These are phyloP conservation scores for Scenedesmus sp. DNA, from an alignment of 163 green algal species.

Conservation along the genomic window DNA sequence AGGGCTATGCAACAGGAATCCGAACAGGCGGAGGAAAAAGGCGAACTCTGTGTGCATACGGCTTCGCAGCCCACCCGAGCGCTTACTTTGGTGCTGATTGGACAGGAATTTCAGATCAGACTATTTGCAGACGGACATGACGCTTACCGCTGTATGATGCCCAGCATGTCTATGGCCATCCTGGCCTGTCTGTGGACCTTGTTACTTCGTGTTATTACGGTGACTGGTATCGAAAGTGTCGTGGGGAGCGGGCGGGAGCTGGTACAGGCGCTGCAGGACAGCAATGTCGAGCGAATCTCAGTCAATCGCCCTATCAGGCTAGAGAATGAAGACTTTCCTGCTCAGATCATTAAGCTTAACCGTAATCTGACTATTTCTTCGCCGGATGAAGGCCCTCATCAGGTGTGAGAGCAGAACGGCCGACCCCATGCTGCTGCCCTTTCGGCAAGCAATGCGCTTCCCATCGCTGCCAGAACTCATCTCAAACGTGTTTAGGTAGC, in stretches of 20 bases:
- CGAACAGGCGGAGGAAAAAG: not conserved
- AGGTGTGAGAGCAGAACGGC: not conserved
- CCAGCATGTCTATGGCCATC: not conserved
- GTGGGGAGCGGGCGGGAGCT: not conserved
- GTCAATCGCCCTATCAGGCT: not conserved
- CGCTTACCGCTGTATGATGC: not conserved
- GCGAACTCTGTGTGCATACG: too few relatives aligned
- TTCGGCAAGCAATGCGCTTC: not conserved
- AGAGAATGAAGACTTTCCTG: not conserved
- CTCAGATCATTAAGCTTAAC: not conserved
- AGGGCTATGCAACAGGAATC: not conserved
- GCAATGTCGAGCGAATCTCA: not conserved
- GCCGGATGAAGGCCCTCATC: not conserved
- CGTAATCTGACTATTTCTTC: not conserved
- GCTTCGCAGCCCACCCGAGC: too few relatives aligned
- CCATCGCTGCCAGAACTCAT: not conserved
- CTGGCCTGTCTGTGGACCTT: not conserved
- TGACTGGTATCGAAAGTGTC: not conserved
- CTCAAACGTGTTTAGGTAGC: not conserved
- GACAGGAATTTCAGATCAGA: too few relatives aligned
- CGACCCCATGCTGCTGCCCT: not conserved
- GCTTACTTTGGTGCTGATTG: too few relatives aligned
- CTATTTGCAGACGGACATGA: not conserved
- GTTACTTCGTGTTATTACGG: not conserved
- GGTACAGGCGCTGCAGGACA: not conserved